A percentile compares a stretch with the other conserved stretches of the same genome.
Conservation (phyloP, 1,139 yeast species). For the Kluyveromyces marxianus region DNA sequence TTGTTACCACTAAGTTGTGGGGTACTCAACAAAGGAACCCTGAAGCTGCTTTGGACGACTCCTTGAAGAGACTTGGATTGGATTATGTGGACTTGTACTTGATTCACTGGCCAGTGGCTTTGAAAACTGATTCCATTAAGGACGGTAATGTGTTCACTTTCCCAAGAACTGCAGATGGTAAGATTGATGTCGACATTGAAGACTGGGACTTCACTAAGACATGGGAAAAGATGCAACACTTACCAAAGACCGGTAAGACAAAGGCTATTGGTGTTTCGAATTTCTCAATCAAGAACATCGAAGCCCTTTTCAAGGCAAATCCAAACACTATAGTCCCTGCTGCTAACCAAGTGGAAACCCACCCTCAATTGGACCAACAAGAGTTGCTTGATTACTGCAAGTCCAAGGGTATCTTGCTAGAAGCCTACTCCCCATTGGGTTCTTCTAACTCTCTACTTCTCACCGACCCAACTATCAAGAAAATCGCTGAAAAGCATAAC, state of each 20-base stretch:
- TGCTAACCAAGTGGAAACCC: conserved; percentile 66
- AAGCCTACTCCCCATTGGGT: conserved; percentile 80
- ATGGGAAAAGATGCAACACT: conserved; percentile 60
- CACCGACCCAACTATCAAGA: conserved; percentile 39
- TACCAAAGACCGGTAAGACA: conserved; percentile 50
- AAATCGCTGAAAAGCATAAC: conserved; percentile 48
- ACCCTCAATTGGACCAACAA: conserved; percentile 66
- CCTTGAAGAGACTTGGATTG: conserved; percentile 59
- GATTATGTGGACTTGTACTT: conserved; percentile 80
- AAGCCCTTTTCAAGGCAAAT: conserved; percentile 44
- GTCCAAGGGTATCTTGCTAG: conserved; percentile 48
- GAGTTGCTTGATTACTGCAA: conserved; percentile 51
- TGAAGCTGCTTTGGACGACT: conserved; percentile 49
- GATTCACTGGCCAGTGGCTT: conserved; percentile 80
- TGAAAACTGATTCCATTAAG: conserved; percentile 38
- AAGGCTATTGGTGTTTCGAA: conserved; percentile 77
- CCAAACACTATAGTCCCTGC: conserved; percentile 55
- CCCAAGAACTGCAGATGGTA: conserved; percentile 39
- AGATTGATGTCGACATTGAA: conserved; percentile 34
- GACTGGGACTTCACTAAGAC: conserved; percentile 58
- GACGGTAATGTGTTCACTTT: conserved; percentile 31
- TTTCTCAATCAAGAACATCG: conserved; percentile 49
- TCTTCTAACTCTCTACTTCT: conserved; percentile 59
- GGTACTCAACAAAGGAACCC: conserved; percentile 56
- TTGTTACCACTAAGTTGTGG: conserved; percentile 78